Evolutionary conservation across 2,329 filamentous ascomycete species (phyloP).

Genomic region (Cladophialophora immunda): DNA sequence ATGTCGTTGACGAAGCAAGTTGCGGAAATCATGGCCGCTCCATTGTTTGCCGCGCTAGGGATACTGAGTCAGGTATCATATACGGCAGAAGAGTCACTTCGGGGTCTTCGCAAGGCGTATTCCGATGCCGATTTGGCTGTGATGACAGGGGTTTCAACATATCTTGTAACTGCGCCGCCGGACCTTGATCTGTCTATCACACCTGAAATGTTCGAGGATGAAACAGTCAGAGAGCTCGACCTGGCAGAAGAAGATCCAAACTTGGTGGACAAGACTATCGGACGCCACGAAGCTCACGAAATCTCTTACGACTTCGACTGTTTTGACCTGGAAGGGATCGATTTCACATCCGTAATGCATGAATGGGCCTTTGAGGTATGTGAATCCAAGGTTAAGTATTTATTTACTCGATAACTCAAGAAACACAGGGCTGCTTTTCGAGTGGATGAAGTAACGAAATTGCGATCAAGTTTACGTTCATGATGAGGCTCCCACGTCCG

Average conservation of each 20-base stretch:
- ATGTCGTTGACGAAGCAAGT: neutral
- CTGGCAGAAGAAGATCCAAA: slow-evolving; percentile 19
- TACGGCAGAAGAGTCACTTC: neutral
- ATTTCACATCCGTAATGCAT: neutral
- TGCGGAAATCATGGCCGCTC: neutral
- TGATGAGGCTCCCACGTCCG: no score
- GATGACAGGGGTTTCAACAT: neutral
- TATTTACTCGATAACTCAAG: no score
- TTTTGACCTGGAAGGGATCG: slow-evolving; percentile 1
- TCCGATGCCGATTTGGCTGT: neutral
- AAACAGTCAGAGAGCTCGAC: slow-evolving; percentile 22
- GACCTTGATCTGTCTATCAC: slow-evolving; percentile 3
- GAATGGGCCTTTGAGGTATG: slow-evolving; percentile 12
- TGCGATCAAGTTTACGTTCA: no score
- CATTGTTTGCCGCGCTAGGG: neutral
- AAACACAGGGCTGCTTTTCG: no score
- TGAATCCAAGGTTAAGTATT: neutral
- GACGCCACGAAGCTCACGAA: slow-evolving; percentile 14
- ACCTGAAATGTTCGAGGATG: slow-evolving; percentile 23
- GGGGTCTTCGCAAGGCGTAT: neutral
- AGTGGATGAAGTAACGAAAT: no score
- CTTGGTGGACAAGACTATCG: slow-evolving; percentile 25
- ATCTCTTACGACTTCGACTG: neutral
- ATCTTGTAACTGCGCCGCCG: neutral
- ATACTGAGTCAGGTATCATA: neutral